phyloP scores from a whole-genome alignment of 805 yeast genomes.

The Kodamaea restingae region DNA sequence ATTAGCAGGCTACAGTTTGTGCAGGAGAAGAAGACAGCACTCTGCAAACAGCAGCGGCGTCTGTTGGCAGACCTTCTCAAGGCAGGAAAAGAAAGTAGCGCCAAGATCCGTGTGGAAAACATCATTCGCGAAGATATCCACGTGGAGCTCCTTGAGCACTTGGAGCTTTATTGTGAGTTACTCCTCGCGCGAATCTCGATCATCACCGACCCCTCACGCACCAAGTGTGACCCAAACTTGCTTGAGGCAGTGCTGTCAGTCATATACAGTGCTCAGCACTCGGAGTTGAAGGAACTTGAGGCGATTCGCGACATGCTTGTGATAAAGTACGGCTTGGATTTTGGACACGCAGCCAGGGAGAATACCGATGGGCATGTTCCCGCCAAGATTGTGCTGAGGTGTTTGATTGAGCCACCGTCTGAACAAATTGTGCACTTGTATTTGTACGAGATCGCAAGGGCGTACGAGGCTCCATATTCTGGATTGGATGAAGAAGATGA shows the following conservation, averaged over 20 bases:
- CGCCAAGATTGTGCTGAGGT: conserved; percentile 58
- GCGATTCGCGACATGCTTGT: conserved; percentile 59
- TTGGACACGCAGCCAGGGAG: conserved; percentile 50
- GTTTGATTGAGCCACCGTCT: conserved; percentile 64
- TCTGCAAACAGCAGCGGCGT: conserved; percentile 71
- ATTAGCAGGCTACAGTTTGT: conserved; percentile 64
- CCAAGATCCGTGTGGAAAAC: conserved; percentile 78
- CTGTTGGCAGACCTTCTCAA: conserved; percentile 65
- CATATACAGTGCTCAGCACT: conserved; percentile 63
- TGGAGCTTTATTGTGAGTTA: conserved; percentile 81
- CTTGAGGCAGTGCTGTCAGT: conserved; percentile 72
- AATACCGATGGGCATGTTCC: conserved; percentile 54
- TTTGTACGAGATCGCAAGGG: conserved; percentile 72
- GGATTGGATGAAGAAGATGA: conserved; percentile 38
- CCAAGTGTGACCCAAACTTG: conserved; percentile 54
- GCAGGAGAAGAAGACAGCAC: conserved; percentile 70
- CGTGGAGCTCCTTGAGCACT: conserved; percentile 70
- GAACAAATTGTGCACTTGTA: conserved; percentile 64
- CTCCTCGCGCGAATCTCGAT: conserved; percentile 69
- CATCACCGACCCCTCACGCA: conserved; percentile 41
- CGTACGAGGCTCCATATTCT: conserved; percentile 73
- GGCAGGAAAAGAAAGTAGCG: conserved; percentile 74
- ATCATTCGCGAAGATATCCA: conserved; percentile 78
- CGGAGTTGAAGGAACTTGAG: conserved; percentile 71
- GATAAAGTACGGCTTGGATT: conserved; percentile 65